These are phyloP conservation scores for Pulveroboletus ravenelii DNA, from an alignment of 768 basidiomycete genomes.

Conservation along the genomic window DNA sequence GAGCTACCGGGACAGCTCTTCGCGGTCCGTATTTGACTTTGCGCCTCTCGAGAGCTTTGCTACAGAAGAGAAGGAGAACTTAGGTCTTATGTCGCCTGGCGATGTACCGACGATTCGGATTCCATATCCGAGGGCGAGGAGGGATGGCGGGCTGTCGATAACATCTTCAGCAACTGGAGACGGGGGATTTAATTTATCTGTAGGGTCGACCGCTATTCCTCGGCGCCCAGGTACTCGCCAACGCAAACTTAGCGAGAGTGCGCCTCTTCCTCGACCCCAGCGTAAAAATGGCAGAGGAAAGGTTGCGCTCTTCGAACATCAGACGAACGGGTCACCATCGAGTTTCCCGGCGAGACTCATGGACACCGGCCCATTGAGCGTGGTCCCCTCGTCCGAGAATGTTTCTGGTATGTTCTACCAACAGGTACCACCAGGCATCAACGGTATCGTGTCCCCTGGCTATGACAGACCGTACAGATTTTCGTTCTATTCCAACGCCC, in stretches of 20 bases:
- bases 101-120: constrained; percentile 19
- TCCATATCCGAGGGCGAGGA: constrained; percentile 11
- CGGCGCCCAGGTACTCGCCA: constrained; percentile 47
- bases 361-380: constrained; percentile 30
- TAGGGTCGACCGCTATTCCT: constrained; percentile 7
- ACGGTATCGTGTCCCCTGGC: constrained; percentile 43
- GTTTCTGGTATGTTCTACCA: constrained; percentile 21
- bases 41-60: constrained; percentile 73
- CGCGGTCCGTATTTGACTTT: constrained; percentile 68
- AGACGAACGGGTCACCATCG: constrained; percentile 43
- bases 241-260: constrained; percentile 85
- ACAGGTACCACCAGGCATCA: constrained; percentile 6
- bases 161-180: not conserved
- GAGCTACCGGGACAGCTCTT: constrained; percentile 60
- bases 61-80: constrained; percentile 54
- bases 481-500: constrained; percentile 94
- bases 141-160: constrained; percentile 4
- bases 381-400: constrained; percentile 41
- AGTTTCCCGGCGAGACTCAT: constrained; percentile 40
- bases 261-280: constrained; percentile 56
- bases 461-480: constrained; percentile 94
- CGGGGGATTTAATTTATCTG: constrained; percentile 10
- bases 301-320: constrained; percentile 83
- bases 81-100: constrained; percentile 52
- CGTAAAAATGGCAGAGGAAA: constrained; percentile 70